Evolutionary conservation across 1,284 basidiomycete genomes (phyloP).

Genomic region (Microbotryum scabiosae): DNA sequence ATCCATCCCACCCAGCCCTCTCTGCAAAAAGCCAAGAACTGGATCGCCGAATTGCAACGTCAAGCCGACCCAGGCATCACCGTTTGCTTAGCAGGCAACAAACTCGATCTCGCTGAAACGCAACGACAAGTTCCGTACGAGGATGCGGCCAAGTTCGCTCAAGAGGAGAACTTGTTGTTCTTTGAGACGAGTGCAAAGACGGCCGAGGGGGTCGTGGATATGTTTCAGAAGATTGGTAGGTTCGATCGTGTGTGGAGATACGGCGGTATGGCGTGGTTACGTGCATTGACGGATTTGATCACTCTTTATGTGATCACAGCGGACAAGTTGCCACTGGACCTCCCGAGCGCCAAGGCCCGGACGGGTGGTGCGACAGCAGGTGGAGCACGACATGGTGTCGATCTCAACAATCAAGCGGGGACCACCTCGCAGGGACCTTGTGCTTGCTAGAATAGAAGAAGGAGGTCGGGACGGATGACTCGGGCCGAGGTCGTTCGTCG

Average conservation of each 20-base stretch:
- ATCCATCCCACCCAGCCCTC: constrained; percentile 48
- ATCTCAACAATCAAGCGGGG: no score
- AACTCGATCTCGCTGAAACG: constrained; percentile 49
- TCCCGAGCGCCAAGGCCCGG: constrained; percentile 1
- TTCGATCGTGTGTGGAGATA: neutral
- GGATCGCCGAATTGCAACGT: constrained; percentile 98
- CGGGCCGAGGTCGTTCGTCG: no score
- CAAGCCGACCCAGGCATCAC: constrained; percentile 99
- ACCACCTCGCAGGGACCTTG: no score
- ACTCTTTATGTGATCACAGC: neutral
- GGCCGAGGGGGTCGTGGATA: constrained; percentile 87
- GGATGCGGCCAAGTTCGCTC: constrained; percentile 91
- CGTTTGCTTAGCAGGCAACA: constrained; percentile 91
- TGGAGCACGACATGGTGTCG: no score
- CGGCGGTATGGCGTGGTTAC: constrained; percentile 22
- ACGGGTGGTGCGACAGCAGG: no score
- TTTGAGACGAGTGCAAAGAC: constrained; percentile 98
- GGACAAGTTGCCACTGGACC: constrained; percentile 23
- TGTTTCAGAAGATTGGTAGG: constrained; percentile 92
- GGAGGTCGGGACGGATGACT: no score
- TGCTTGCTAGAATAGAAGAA: no score
- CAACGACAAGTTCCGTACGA: constrained; percentile 79
- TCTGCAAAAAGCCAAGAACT: constrained; percentile 96
- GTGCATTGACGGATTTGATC: no score
- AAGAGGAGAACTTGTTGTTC: constrained; percentile 84